Evolutionary conservation across 257 asterid genomes (phyloP), one percentile per base, ranked within the genome.

Genomic region (Anisodus tanguticus): DNA sequence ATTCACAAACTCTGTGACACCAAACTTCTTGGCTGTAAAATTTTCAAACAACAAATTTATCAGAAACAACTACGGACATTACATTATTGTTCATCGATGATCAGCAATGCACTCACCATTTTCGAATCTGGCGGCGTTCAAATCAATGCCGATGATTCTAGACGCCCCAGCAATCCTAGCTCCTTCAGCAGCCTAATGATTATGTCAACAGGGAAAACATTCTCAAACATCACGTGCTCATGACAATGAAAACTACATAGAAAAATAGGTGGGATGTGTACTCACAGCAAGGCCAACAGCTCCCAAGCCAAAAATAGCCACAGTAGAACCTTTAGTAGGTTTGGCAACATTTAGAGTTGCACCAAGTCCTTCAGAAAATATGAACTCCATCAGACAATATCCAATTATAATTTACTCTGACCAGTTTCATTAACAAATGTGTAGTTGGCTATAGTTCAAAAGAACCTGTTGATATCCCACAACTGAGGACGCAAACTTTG

Each of bases 261-360:
- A 7, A 81, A 80, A 39, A 45, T 19, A n/a, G 49, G 13, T 9
- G 83, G 57, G 51, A 13, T 6, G 74, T 51, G 16, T 59, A 89
- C 97, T 91, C 87, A 94, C 98, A 85, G 96, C 98, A 80, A 94
- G 95, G 80, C 98, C 98, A 19, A 94, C 97, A 12, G 98, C 98
- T 43, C 97, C 98, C 87, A 94, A 85, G 45, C 98, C 98, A 35
- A 94, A 94, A 54, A 94, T 71, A 63, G 95, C 98, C 62, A 94
- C 95, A 55, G 93, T 83, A 4, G 98, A 94, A 26, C 97, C 97
- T 88, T 89, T 88, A 0, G 88, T 85, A 19, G 98, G 98, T 88
- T 91, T 94, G 0, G 97, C 98, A 60, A 93, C 97, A 83, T 94
- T 94, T 85, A 94, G 66, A 3, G 94, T 84, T 6, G 98, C 98